Conservation (phyloP, 169 alveolate genomes). For the Plasmodium malariae region DNA sequence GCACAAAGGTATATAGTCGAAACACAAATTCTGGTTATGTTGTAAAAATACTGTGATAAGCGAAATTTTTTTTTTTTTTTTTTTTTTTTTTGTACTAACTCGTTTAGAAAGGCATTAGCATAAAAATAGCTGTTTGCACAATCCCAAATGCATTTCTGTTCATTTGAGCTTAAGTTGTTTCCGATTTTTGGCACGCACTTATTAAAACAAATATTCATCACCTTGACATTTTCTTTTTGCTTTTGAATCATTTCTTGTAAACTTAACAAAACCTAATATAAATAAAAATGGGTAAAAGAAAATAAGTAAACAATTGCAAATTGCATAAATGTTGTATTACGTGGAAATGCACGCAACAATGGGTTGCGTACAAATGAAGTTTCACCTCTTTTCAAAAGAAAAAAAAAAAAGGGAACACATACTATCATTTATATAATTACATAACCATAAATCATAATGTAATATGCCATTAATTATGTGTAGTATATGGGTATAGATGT, state of each 20-base stretch:
- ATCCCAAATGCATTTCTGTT: constrained; percentile 74
- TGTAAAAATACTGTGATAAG: neutral
- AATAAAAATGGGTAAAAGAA: too few species aligned
- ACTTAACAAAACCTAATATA: constrained; percentile 37
- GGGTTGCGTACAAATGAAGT: too few species aligned
- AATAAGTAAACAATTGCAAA: too few species aligned
- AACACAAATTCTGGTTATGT: too few species aligned
- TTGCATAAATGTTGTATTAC: too few species aligned
- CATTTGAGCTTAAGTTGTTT: constrained; percentile 30
- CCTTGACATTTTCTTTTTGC: constrained; percentile 74
- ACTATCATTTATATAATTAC: too few species aligned
- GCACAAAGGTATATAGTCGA: too few species aligned
- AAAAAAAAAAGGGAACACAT: too few species aligned
- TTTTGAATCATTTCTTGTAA: constrained; percentile 66
- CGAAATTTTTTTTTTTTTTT: neutral
- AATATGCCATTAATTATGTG: neutral
- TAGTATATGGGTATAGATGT: neutral
- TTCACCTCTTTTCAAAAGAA: too few species aligned
- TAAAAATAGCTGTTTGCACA: constrained; percentile 73
- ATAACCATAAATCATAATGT: neutral
- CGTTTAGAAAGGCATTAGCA: constrained; percentile 67
- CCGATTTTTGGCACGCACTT: constrained; percentile 72
- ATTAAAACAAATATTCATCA: constrained; percentile 72
- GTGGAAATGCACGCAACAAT: too few species aligned
- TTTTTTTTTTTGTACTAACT: constrained; percentile 27